Evolutionary conservation across 2,329 filamentous ascomycete species (phyloP).

Genomic region (Claviceps sp.): DNA sequence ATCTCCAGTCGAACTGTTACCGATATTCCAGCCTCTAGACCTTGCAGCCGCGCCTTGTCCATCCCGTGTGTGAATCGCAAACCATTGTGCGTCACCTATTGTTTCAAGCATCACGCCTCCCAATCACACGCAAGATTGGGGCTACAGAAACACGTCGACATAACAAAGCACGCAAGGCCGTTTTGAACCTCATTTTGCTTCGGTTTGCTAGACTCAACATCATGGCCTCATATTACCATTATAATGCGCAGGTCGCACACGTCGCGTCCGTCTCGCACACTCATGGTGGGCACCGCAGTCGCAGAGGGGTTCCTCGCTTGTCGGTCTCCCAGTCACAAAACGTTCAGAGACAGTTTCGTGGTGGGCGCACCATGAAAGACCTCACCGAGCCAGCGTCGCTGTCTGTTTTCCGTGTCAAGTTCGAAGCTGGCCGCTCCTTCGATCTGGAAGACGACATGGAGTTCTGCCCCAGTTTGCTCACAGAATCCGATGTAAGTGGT

Average conservation of each 20-base stretch:
- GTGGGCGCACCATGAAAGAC: conserved; percentile 77
- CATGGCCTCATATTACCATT: conserved; percentile 55
- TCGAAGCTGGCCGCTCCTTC: conserved; percentile 85
- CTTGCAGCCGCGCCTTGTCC: background rate
- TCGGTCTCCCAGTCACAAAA: conserved; percentile 57
- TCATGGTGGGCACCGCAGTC: conserved; percentile 63
- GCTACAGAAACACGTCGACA: background rate
- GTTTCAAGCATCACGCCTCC: too few species aligned
- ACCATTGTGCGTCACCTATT: too few species aligned
- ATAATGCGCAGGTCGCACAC: conserved; percentile 44
- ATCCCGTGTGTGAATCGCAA: too few species aligned
- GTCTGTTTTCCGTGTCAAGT: conserved; percentile 68
- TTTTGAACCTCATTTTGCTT: too few species aligned
- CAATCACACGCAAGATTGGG: background rate
- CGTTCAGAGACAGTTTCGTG: conserved; percentile 73
- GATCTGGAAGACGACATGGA: conserved; percentile 93
- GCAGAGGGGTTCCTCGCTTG: conserved; percentile 66
- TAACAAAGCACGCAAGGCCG: background rate
- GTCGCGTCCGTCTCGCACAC: conserved; percentile 52
- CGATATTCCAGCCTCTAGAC: background rate
- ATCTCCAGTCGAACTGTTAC: too few species aligned
- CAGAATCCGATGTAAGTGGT: conserved; percentile 75
- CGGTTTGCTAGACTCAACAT: background rate
- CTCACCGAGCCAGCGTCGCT: conserved; percentile 65
- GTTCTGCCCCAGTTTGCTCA: conserved; percentile 86